Base-by-base conservation (phyloP, 495 filamentous ascomycete species). In the Trichoderma orchidacearum region DNA sequence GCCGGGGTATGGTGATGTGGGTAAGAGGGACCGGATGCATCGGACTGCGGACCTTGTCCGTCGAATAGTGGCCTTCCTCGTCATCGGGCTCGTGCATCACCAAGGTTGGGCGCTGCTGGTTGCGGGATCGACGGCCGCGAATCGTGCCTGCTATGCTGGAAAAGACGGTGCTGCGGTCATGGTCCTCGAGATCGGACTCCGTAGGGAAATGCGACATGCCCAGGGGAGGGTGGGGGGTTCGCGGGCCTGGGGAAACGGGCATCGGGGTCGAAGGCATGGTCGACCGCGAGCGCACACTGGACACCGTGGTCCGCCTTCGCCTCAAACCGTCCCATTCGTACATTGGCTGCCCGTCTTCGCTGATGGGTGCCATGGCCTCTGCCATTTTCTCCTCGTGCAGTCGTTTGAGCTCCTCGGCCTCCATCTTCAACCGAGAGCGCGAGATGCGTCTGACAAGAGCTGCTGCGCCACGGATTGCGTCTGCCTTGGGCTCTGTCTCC, bases 301-400 rank as follows among this genome's bases (percentile, higher is more conserved):
- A 76, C 35, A 84, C 56, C 11, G 84, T 75, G 9, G 93, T 97
- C 64, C 82, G 86, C 54, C 93, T 81, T 58, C 93, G 77, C 61
- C 90, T 79, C 56, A 98, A 74, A 21, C 93, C 93, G 73, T 97
- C 93, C 89, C 90, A 98, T 70, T 98, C 90, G 54, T 89, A 81
- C 30, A 83, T 71, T 18, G 63, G 65, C 25, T 54, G 58, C 3
- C 75, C 72, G 56, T 88, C 81, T 60, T 95, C 88, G 34, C 71
- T 77, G 9, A 91, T 83, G 3, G 89, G 84, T 56, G 82, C 80
- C 57, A 96, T 79, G 25, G 72, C 74, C 62, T 94, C 89, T 57
- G 75, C 71, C 55, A 80, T 70, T 54, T 81, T 84, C 59, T 96
- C 92, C 59, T 92, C 83, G 58, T 84, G 82, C 57, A 94, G 77